Conservation (phyloP, 202 grass and related monocot species). For the Hordeum pubiflorum region DNA sequence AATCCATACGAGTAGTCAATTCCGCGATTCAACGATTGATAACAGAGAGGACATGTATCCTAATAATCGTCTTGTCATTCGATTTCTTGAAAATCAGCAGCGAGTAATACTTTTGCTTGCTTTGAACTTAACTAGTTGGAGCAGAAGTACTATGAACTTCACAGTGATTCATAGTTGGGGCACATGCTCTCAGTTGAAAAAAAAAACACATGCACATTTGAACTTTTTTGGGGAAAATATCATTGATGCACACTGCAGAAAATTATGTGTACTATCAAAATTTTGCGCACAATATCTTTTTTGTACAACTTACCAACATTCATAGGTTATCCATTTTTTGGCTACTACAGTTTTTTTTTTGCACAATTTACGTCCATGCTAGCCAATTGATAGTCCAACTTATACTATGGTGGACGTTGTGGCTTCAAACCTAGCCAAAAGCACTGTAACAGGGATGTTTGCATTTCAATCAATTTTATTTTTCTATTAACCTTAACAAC, state of each 20-base stretch:
- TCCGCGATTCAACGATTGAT: slow-evolving; percentile 62
- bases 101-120: slow-evolving; percentile 10
- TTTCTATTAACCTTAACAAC: not conserved
- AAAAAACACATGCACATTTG: not conserved
- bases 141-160: not conserved
- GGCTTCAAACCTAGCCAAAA: not conserved
- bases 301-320: not conserved
- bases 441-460: not conserved
- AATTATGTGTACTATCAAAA: not conserved
- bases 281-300: not conserved
- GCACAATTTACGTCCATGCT: not conserved
- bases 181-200: not conserved
- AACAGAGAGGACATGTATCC: slow-evolving; percentile 70
- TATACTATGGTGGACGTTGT: not conserved
- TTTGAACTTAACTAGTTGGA: not conserved
- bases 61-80: slow-evolving; percentile 22
- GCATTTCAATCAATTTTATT: not conserved
- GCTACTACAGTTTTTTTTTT: not conserved
- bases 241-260: not conserved
- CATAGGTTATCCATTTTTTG: not conserved
- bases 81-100: not conserved
- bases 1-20: slow-evolving; percentile 79
- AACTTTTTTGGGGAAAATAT: no score
- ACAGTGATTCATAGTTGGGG: not conserved
- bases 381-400: not conserved